Evolutionary conservation across 192 early-diverging fungal genomes (phyloP).

Genomic region (Coemansia biformis): DNA sequence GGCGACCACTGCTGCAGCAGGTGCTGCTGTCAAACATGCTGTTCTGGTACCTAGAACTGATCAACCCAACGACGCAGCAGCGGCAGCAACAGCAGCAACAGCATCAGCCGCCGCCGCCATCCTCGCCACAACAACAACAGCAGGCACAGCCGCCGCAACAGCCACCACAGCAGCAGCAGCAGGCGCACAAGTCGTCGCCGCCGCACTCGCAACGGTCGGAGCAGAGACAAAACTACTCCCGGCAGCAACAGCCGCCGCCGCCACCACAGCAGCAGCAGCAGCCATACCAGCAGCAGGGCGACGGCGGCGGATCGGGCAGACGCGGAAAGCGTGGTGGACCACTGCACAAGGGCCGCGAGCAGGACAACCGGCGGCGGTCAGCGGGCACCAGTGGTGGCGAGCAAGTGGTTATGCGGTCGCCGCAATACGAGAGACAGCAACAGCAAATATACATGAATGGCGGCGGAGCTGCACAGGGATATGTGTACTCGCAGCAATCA

Average conservation of each 20-base stretch:
- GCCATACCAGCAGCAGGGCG: not conserved
- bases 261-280: conserved; percentile 10
- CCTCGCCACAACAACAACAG: conserved; percentile 5
- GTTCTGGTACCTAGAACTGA: conserved; percentile 75
- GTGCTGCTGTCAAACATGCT: conserved; percentile 75
- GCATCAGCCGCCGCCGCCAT: conserved; percentile 5
- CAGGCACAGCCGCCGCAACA: conserved; percentile 9
- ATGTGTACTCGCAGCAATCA: conserved; percentile 2
- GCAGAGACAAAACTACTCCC: conserved; percentile 4
- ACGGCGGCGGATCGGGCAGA: not conserved
- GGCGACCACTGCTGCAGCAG: conserved; percentile 67
- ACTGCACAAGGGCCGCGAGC: conserved; percentile 25
- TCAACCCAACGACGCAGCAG: conserved; percentile 51
- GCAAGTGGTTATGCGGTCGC: conserved; percentile 41
- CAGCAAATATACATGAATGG: conserved; percentile 47
- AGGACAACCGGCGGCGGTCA: conserved; percentile 28
- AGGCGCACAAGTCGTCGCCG: conserved; percentile 7
- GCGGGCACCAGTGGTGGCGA: conserved; percentile 18
- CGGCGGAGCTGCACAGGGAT: not conserved
- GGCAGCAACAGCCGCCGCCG: conserved; percentile 3
- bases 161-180: conserved; percentile 8
- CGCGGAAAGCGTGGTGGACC: conserved; percentile 17
- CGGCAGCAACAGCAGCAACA: conserved; percentile 32
- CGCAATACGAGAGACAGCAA: conserved; percentile 51
- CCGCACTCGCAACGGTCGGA: conserved; percentile 2